phyloP scores from a whole-genome alignment of 305 asterid species.

The Ajuga reptans region DNA sequence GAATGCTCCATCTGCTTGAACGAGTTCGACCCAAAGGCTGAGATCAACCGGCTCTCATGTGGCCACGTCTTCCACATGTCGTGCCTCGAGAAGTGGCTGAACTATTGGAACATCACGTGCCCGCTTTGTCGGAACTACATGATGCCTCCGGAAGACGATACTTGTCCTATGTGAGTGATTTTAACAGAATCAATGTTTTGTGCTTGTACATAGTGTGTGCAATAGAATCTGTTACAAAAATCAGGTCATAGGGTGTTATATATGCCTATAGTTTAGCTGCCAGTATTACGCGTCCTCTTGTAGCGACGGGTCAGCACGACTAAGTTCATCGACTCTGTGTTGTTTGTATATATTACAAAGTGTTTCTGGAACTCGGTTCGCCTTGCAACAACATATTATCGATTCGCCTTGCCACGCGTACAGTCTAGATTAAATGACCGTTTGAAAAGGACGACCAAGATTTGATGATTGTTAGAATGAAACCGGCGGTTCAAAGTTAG shows the following conservation, averaged over 20 bases:
- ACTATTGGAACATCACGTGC: conserved; percentile 77
- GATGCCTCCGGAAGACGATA: conserved; percentile 66
- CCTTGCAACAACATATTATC: too few species aligned
- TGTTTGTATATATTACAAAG: conserved; percentile 26
- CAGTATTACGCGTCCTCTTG: conserved; percentile 56
- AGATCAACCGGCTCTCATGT: conserved; percentile 66
- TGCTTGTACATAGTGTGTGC: conserved; percentile 35
- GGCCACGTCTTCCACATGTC: conserved; percentile 82
- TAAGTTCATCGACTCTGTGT: conserved; percentile 11
- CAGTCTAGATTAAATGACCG: too few species aligned
- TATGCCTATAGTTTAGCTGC: conserved; percentile 31
- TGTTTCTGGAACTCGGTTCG: conserved; percentile 16
- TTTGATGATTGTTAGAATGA: too few species aligned
- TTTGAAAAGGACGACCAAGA: too few species aligned
- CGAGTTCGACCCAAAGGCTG: conserved; percentile 58
- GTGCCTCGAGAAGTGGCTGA: conserved; percentile 88
- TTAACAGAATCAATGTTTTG: neutral
- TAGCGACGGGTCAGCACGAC: conserved; percentile 64
- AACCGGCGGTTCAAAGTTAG: too few species aligned
- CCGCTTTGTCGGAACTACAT: conserved; percentile 87
- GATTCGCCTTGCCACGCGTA: too few species aligned
- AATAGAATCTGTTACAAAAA: conserved; percentile 8
- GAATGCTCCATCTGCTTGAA: conserved; percentile 83
- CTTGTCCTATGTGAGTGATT: conserved; percentile 67
- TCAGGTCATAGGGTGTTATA: conserved; percentile 2